Evolutionary conservation across 352 stramenopile species (phyloP).

Genomic region (Saprolegnia diclina): DNA sequence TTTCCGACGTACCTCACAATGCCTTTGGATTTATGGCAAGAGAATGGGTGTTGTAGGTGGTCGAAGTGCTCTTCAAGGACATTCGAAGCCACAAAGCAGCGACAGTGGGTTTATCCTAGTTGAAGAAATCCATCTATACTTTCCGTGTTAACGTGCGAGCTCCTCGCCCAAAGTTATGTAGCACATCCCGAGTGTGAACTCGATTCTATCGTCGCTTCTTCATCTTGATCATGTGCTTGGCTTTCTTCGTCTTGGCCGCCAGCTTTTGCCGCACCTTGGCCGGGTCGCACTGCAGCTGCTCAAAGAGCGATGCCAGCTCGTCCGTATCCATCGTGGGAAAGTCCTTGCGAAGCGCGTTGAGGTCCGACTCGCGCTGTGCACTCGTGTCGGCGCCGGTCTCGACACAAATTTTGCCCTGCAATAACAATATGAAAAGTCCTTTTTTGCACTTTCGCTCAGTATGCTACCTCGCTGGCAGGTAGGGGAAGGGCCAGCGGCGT

Average conservation of each 20-base stretch:
- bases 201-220: constrained; percentile 19
- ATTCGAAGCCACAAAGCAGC: constrained; percentile 29
- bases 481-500: constrained; percentile 48
- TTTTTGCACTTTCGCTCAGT: neutral
- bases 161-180: too few relatives aligned
- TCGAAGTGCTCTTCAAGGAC: constrained; percentile 32
- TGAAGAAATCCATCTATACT: neutral
- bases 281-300: constrained; percentile 18
- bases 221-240: neutral
- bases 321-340: constrained; percentile 3
- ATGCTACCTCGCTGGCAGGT: constrained; percentile 29
- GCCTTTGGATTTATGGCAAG: too few relatives aligned
- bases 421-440: neutral
- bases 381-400: neutral
- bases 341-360: neutral
- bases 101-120: too few relatives aligned
- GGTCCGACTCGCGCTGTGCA: neutral
- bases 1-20: constrained; percentile 64
- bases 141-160: too few relatives aligned
- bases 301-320: neutral
- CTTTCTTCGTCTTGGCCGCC: neutral
- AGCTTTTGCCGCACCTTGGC: constrained; percentile 16
- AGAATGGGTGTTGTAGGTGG: constrained; percentile 27
- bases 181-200: too few relatives aligned
- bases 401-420: constrained; percentile 24